phyloP scores from a whole-genome alignment of 495 filamentous ascomycete genomes.

The Cercophora samala region DNA sequence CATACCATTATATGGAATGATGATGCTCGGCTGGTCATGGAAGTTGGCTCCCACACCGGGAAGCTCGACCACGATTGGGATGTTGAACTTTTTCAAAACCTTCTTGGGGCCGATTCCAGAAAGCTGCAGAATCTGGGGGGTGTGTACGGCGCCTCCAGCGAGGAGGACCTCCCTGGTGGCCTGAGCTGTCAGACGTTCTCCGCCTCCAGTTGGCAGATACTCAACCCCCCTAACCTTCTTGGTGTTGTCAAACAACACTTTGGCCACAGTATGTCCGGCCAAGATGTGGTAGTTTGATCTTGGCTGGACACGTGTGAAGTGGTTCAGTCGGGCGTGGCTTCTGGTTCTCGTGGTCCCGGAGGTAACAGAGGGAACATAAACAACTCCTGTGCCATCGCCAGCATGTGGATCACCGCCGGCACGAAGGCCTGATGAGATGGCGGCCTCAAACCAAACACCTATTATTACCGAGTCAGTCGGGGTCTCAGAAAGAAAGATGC shows the following conservation, averaged over 20 bases:
- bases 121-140: slow-evolving; percentile 59
- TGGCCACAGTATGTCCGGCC: slow-evolving; percentile 42
- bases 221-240: slow-evolving; percentile 34
- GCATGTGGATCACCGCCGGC: slow-evolving; percentile 36
- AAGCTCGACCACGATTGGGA: slow-evolving; percentile 66
- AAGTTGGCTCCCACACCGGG: slow-evolving; percentile 72
- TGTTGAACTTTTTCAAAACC: slow-evolving; percentile 62
- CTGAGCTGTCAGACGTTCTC: slow-evolving; percentile 23
- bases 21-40: slow-evolving; percentile 44
- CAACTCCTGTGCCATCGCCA: slow-evolving; percentile 31
- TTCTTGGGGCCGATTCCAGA: slow-evolving; percentile 69
- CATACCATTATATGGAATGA: slow-evolving; percentile 28
- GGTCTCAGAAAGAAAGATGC: neutral
- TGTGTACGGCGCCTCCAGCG: slow-evolving; percentile 54
- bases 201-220: slow-evolving; percentile 26
- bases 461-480: neutral
- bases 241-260: slow-evolving; percentile 38
- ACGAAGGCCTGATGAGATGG: slow-evolving; percentile 28
- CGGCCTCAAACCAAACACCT: slow-evolving; percentile 30
- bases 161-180: slow-evolving; percentile 53
- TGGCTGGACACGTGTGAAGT: slow-evolving; percentile 36
- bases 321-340: slow-evolving; percentile 37
- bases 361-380: slow-evolving; percentile 37
- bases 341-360: slow-evolving; percentile 40
- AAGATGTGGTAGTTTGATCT: slow-evolving; percentile 47